These are phyloP conservation scores for Aspergillus melleus DNA, from an alignment of 2,329 filamentous ascomycete genomes.

Conservation along the genomic window DNA sequence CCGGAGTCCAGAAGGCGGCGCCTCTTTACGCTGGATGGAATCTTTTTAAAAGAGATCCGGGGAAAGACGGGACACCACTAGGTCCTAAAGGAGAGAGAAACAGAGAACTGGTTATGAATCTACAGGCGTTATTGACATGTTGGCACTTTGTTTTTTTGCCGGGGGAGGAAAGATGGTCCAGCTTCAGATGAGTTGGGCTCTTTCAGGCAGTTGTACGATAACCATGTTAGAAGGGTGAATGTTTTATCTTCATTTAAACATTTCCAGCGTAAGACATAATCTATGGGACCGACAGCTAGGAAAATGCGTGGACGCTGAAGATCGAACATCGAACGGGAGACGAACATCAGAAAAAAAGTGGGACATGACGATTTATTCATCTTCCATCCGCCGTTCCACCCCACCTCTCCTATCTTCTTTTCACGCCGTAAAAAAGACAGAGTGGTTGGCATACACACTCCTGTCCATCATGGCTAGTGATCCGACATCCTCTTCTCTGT, in stretches of 20 bases:
- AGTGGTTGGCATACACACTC: not conserved
- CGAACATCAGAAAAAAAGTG: conserved; percentile 7
- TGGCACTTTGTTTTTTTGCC: conserved; percentile 1
- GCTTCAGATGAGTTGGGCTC: not conserved
- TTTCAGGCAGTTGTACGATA: conserved; percentile 9
- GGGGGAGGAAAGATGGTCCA: not conserved
- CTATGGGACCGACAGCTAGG: no score
- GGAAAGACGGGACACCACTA: not conserved
- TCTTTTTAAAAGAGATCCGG: not conserved
- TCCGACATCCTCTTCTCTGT: not conserved
- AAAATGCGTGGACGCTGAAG: no score
- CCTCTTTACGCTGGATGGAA: not conserved
- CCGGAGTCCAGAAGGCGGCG: not conserved
- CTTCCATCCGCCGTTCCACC: conserved; percentile 1
- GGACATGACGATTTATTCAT: conserved; percentile 9
- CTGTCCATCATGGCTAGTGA: not conserved
- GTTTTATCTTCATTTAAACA: not conserved
- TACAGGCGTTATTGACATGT: not conserved
- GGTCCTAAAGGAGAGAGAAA: not conserved
- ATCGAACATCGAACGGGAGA: not conserved
- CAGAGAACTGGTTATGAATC: not conserved
- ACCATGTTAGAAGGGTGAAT: not conserved
- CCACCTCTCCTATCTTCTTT: conserved; percentile 5
- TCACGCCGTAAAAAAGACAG: not conserved
- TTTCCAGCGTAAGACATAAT: not conserved